These are phyloP conservation scores for Cytospora chrysosperma DNA, from an alignment of 2,329 filamentous ascomycete genomes.

Conservation along the genomic window DNA sequence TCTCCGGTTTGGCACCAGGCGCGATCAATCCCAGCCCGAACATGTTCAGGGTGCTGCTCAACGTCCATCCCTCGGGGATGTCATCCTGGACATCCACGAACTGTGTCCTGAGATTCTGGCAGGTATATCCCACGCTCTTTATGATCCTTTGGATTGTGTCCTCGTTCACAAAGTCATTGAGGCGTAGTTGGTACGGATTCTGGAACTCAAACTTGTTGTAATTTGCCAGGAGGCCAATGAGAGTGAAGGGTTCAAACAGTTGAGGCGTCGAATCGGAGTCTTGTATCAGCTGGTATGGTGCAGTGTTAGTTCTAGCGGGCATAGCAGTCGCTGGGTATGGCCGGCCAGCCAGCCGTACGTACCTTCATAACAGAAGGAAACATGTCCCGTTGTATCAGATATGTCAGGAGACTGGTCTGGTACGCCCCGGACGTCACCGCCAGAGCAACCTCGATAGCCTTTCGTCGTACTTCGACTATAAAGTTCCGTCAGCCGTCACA, in stretches of 20 bases:
- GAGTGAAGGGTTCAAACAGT: slow-evolving; percentile 72
- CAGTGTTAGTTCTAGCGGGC: neutral
- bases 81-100: slow-evolving; percentile 91
- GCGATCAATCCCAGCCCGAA: slow-evolving; percentile 79
- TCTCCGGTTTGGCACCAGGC: slow-evolving; percentile 63
- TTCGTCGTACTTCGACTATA: slow-evolving; percentile 70
- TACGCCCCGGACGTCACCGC: slow-evolving; percentile 91
- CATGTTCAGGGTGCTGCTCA: slow-evolving; percentile 77
- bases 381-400: slow-evolving; percentile 90
- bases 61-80: slow-evolving; percentile 82
- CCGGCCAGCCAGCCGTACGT: slow-evolving; percentile 40
- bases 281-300: slow-evolving; percentile 66
- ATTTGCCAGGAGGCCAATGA: slow-evolving; percentile 86
- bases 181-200: slow-evolving; percentile 87
- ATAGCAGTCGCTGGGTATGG: neutral
- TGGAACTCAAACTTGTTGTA: slow-evolving; percentile 99
- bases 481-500: slow-evolving; percentile 29
- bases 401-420: slow-evolving; percentile 89
- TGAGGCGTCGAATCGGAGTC: slow-evolving; percentile 66
- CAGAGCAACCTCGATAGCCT: slow-evolving; percentile 77
- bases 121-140: slow-evolving; percentile 71
- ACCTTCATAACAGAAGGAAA: slow-evolving; percentile 97
- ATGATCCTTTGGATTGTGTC: slow-evolving; percentile 80
- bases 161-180: slow-evolving; percentile 96
- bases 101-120: slow-evolving; percentile 63